phyloP scores from a whole-genome alignment of 2,329 filamentous ascomycete species.

The Apiospora kogelbergensis region DNA sequence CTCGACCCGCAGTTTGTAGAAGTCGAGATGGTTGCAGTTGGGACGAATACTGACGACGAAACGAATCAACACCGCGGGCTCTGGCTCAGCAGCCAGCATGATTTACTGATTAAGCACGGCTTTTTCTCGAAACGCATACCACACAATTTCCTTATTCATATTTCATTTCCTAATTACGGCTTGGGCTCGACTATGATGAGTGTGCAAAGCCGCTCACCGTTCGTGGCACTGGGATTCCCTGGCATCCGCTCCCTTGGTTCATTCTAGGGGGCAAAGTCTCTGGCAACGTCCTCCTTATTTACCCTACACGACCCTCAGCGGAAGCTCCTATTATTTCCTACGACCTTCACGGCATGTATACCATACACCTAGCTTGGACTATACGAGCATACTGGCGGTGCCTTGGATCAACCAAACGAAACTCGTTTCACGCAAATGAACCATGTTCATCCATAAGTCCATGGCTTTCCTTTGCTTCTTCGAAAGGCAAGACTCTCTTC shows the following conservation, averaged over 20 bases:
- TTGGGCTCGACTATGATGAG: background rate
- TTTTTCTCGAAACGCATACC: background rate
- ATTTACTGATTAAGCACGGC: background rate
- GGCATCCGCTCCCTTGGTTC: background rate
- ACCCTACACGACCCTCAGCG: background rate
- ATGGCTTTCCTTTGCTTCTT: background rate
- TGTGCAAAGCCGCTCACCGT: background rate
- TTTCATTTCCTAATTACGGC: background rate
- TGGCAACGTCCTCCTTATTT: background rate
- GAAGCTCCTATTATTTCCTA: slow-evolving; percentile 1
- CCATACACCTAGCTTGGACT: background rate
- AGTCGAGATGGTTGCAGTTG: slow-evolving; percentile 12
- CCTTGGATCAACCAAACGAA: background rate
- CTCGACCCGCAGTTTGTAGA: background rate
- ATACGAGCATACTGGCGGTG: background rate
- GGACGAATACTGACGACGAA: slow-evolving; percentile 14
- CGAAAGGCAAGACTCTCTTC: background rate
- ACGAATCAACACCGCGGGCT: slow-evolving; percentile 11
- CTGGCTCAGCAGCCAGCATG: background rate
- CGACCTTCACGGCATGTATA: background rate
- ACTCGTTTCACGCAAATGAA: background rate
- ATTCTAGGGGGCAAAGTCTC: background rate
- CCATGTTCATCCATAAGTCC: no score
- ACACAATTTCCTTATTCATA: background rate
- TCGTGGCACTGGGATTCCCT: background rate